phyloP scores from a whole-genome alignment of 2,329 filamentous ascomycete genomes.

The Aspergillus cejpii region DNA sequence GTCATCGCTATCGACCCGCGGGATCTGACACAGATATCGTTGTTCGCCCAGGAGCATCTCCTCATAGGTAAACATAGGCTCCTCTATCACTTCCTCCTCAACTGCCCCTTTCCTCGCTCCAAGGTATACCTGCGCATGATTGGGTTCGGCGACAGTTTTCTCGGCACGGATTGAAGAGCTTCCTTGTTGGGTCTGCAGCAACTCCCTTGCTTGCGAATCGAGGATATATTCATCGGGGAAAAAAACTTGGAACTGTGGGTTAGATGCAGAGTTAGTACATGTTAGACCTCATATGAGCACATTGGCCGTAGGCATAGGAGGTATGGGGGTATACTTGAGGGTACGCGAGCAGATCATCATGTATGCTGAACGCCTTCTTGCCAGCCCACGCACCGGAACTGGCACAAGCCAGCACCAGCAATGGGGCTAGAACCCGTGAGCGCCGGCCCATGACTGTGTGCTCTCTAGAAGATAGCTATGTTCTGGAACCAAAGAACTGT shows the following conservation, averaged over 20 bases:
- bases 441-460: conserved; percentile 21
- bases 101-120: conserved; percentile 40
- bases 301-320: background rate
- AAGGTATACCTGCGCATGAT: conserved; percentile 24
- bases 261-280: conserved; percentile 3
- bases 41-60: conserved; percentile 63
- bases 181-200: conserved; percentile 36
- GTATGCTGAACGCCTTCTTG: conserved; percentile 67
- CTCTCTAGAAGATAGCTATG: background rate
- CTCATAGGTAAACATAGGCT: conserved; percentile 52
- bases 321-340: conserved; percentile 59
- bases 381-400: conserved; percentile 42
- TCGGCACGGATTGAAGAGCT: conserved; percentile 13
- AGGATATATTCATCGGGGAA: conserved; percentile 68
- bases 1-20: conserved; percentile 57
- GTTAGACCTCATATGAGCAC: background rate
- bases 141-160: conserved; percentile 10
- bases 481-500: background rate
- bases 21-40: conserved; percentile 78
- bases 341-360: conserved; percentile 79
- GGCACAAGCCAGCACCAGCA: conserved; percentile 30
- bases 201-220: conserved; percentile 60
- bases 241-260: conserved; percentile 69
- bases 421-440: conserved; percentile 19
- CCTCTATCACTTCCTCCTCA: conserved; percentile 48